Evolutionary conservation across 768 basidiomycete genomes (phyloP).

Genomic region (Russula olivacea): DNA sequence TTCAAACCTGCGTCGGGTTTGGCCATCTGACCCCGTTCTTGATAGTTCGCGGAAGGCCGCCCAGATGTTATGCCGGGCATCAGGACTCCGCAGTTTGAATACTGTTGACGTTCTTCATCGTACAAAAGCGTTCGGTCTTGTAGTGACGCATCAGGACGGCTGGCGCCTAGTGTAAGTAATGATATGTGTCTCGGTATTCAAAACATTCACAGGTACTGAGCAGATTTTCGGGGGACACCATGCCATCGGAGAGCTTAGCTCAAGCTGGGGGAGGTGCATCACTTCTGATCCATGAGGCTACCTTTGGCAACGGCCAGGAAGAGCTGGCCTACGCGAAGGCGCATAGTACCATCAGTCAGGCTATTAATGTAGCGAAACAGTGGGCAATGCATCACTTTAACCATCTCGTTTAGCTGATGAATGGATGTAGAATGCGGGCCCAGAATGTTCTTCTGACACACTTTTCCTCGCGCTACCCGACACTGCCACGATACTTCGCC

Average conservation of each 20-base stretch:
- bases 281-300: conserved; percentile 90
- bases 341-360: conserved; percentile 89
- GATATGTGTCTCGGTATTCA: background rate
- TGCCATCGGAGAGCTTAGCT: conserved; percentile 64
- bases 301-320: conserved; percentile 79
- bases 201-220: conserved; percentile 23
- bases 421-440: conserved; percentile 66
- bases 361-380: conserved; percentile 70
- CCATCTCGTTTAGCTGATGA: background rate
- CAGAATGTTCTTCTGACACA: conserved; percentile 86
- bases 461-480: conserved; percentile 92
- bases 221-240: conserved; percentile 91
- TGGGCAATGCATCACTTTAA: conserved; percentile 32
- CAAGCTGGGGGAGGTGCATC: conserved; percentile 62
- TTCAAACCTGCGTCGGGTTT: background rate
- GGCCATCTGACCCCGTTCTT: background rate
- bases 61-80: conserved; percentile 20
- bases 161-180: conserved; percentile 23
- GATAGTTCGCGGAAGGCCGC: conserved; percentile 20
- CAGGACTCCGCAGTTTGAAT: conserved; percentile 15
- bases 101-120: conserved; percentile 24
- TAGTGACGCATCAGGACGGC: conserved; percentile 21
- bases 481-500: conserved; percentile 49
- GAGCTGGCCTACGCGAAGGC: conserved; percentile 69
- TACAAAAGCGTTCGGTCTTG: conserved; percentile 21